Percentiles rank a stretch among this genome's conserved stretches.
phyloP scores from a whole-genome alignment of 2,329 filamentous ascomycete genomes.

The Scedosporium apiospermum region DNA sequence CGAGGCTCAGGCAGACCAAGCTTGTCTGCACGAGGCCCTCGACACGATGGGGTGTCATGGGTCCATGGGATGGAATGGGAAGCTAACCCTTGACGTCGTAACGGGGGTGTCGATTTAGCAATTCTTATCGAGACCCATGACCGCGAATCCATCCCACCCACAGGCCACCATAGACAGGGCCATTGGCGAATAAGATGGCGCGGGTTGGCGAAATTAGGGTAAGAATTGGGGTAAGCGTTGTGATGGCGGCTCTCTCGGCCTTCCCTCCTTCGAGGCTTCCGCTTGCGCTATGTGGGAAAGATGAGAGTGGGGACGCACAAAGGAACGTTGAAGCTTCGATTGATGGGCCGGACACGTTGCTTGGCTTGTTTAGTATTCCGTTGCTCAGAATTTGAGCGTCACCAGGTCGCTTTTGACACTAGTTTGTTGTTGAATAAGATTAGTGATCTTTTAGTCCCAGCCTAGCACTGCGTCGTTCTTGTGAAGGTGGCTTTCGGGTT shows the following conservation, averaged over 20 bases:
- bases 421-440: no score
- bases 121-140: neutral
- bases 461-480: no score
- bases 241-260: neutral
- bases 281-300: neutral
- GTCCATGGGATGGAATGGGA: neutral
- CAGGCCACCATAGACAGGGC: neutral
- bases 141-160: neutral
- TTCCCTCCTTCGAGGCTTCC: neutral
- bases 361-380: no score
- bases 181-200: neutral
- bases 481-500: no score
- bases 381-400: neutral
- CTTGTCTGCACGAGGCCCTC: neutral
- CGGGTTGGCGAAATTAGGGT: neutral
- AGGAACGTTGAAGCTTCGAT: neutral
- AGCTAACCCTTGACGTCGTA: neutral
- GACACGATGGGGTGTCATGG: neutral
- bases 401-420: neutral
- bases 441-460: no score
- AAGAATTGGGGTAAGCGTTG: conserved; percentile 4
- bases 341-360: no score
- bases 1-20: neutral
- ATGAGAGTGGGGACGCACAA: neutral
- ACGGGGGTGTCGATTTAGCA: neutral